Base-by-base conservation (phyloP, 139 green algal species). In the Ulvella scutata region DNA sequence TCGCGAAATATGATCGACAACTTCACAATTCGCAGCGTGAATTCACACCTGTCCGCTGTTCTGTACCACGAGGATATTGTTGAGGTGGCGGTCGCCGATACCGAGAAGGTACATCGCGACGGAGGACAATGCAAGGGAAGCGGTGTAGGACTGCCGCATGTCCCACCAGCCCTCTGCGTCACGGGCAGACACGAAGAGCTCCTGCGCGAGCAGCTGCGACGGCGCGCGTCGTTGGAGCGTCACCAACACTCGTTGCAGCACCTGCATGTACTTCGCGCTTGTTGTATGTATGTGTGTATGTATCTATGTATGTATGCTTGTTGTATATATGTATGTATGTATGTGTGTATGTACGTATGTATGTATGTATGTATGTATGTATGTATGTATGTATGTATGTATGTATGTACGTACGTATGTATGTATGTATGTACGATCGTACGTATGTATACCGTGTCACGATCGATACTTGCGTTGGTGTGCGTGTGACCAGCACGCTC, bases 11-110 rank as follows among this genome's bases (percentile, higher is more conserved):
- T n/a, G n/a, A n/a, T n/a, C n/a, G n/a, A n/a, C n/a, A n/a, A n/a
- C n/a, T n/a, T n/a, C n/a, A n/a, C n/a, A n/a, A n/a, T n/a, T n/a
- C n/a, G n/a, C n/a, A n/a, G n/a, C n/a, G n/a, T n/a, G n/a, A n/a
- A n/a, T n/a, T n/a, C n/a, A n/a, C n/a, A n/a, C n/a, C n/a, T 67
- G 51, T 9, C 51, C 51, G 31, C n/a, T 36, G 51, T 85, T 84
- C 20, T 79, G 76, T 77, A 93, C 88, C 31, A 94, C 78, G 79
- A 97, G 82, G 34, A 97, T 86, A 84, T 97, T 97, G 83, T 96
- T 92, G 60, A 96, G 73, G 73, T 97, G 92, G 31, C 92, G 82
- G 82, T 97, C 92, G 0, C 92, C 92, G 35, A 97, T 77, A 2
- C 92, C 92, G n/a, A 97, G 67, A 73, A 97, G 74, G 77, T 92